Evolutionary conservation across 352 stramenopile species (phyloP), one percentile per base, ranked within the genome.

Genomic region (Saprolegnia parasitica): DNA sequence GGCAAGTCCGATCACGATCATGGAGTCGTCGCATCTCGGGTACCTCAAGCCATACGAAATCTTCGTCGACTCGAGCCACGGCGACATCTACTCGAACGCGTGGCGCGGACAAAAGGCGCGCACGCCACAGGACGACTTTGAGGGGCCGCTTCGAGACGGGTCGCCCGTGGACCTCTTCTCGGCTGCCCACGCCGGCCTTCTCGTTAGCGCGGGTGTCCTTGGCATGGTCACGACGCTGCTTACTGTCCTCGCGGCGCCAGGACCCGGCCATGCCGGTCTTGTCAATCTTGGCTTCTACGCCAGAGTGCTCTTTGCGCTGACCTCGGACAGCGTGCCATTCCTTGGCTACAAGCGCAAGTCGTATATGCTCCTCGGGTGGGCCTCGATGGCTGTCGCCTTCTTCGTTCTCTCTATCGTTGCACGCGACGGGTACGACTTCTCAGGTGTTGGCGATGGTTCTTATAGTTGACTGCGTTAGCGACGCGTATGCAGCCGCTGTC

Each of bases 321-420:
- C 8, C 42, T 67, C 60, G 35, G 60, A 67, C 46, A 67, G 60
- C 46, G 32, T 67, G 62, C 18, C 35, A 16, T 56, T 56, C 20
- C 16, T 56, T 24, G 16, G 60, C 21, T 55, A 56, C 32, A 45
- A 24, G 18, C 60, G 60, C 60, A 67, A 67, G 60, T 67, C 60
- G 4, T 67, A 67, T 23, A 67, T 67, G 60, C 15, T 54, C 23
- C 21, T 67, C 32, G 60, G 60, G n/a, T 67, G 60, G 60, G 18
- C 21, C 32, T 15, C 56, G 20, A 13, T 23, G 9, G 23, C 20
- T 18, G 26, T 54, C 21, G 32, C 42, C 10, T 56, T 45, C 46
- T 16, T 67, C 21, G 21, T 55, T 5, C 21, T 40, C 18, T 15
- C 60, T 9, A 21, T 20, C 37, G 24, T 24, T 21, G 52, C 11